These are phyloP conservation scores for Ceratobasidium sp. DNA, from an alignment of 1,284 basidiomycete genomes.

Conservation along the genomic window DNA sequence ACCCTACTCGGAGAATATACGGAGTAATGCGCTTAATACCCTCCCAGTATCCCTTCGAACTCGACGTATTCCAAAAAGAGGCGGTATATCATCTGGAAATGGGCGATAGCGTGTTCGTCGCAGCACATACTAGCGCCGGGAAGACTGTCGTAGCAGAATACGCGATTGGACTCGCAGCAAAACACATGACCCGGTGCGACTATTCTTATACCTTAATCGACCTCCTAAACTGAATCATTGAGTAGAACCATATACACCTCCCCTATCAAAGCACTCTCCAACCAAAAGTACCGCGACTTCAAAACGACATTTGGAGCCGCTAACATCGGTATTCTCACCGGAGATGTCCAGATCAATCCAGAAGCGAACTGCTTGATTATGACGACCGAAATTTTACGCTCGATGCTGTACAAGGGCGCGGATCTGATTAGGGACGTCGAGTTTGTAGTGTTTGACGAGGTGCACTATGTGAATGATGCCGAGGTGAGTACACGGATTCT, in stretches of 20 bases:
- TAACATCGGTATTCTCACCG: constrained; percentile 96
- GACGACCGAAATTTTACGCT: constrained; percentile 99
- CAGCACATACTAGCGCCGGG: constrained; percentile 98
- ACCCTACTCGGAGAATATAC: not conserved
- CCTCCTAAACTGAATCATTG: not conserved
- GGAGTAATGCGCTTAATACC: constrained; percentile 35
- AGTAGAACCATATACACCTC: constrained; percentile 96
- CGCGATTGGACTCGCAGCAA: constrained; percentile 94
- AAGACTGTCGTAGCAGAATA: constrained; percentile 99
- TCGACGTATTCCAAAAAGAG: constrained; percentile 96
- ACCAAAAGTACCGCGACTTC: constrained; percentile 99
- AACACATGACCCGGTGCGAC: constrained; percentile 95
- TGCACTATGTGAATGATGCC: constrained; percentile 99
- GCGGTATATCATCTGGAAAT: constrained; percentile 98
- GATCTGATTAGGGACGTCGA: constrained; percentile 99
- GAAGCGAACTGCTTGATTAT: constrained; percentile 97
- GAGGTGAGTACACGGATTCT: constrained; percentile 69
- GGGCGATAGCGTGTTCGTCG: constrained; percentile 98
- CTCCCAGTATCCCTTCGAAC: constrained; percentile 82
- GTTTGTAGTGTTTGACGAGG: constrained; percentile 99
- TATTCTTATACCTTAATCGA: not conserved
- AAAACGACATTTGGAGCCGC: constrained; percentile 94
- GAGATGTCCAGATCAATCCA: constrained; percentile 99
- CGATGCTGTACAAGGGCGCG: constrained; percentile 99
- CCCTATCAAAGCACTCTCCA: constrained; percentile 98